Evolutionary conservation across 2,329 filamentous ascomycete species (phyloP), one percentile per base, ranked within the genome.

Genomic region (Stemphylium vesicarium): DNA sequence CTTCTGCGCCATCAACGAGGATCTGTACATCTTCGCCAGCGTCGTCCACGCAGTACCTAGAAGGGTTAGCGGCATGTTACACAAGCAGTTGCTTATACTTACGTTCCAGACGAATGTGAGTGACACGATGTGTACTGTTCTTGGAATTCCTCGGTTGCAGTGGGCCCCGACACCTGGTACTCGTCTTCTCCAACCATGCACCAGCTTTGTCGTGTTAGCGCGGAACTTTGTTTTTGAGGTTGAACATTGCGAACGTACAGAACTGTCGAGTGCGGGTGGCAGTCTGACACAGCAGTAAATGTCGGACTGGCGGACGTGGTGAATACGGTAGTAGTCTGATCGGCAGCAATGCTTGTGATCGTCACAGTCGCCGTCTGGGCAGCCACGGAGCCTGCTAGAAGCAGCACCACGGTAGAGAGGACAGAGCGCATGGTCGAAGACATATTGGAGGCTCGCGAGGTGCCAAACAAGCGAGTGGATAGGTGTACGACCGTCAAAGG

Each of bases 41-140:
- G 1, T 82, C 77, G 20, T 79, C 83, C n/a, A 88, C 68, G 60
- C 88, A 91, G 73, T 80, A 89, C 53, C 87, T 89, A 8, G 13
- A 3, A 0, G 11, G 13, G 36, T 65, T 40, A 69, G 49, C 11
- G 9, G n/a, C 20, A 6, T 3, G 26, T 6, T 7, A 18, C 35
- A 18, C 18, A 5, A 33, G n/a, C n/a, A 24, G 4, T 13, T 12
- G 24, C 35, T 44, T 7, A 31, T 13, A 72, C 82, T 64, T 77
- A 89, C 85, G 80, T 80, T 40, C 86, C 80, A 3, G 72, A 65
- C 13, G 78, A 86, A 72, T 91, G 87, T 0, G 75, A 65, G 69
- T 91, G 88, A 67, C 89, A 91, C 50, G 75, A 84, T 0, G 86
- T 89, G 65, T 86, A 90, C 47, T 82, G 75, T 0, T 86, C 77